Evolutionary conservation across 495 filamentous ascomycete genomes (phyloP), one percentile per base, ranked within the genome.

Genomic region (Ascobolus immersus): DNA sequence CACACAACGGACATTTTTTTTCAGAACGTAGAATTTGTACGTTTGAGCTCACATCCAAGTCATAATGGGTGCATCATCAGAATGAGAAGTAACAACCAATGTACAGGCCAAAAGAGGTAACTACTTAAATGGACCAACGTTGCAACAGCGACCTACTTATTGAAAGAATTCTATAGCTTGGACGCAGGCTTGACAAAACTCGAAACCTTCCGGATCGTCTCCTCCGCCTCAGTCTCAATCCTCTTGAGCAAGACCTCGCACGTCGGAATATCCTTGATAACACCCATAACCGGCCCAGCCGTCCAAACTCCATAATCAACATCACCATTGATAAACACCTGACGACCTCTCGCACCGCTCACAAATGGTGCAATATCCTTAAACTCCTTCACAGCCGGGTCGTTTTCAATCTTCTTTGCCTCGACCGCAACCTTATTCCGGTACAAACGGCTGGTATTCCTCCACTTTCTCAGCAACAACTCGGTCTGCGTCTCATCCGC

Each of bases 261-360:
- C 2, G 63, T 65, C 11, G 67, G 67, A 19, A 72, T 70, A 39
- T 72, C 67, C 33, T 72, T 57, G 35, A 72, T 71, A 17, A 71
- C 47, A n/a, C 67, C 67, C 39, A 72, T 71, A 23, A 70, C 67
- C 40, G 69, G 64, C 4, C 67, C 67, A 13, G 66, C 66, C 24
- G 66, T 71, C 67, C 67, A 71, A 34, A 71, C 58, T 56, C 60
- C 33, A 21, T 28, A 19, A 32, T 25, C 26, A 38, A 74, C 62
- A 48, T 96, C 86, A 21, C 86, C 86, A 42, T 79, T 91, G 28
- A 81, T 41, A 53, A 92, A 96, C 15, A 96, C 86, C 59, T 92
- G 60, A 17, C 76, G 60, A 12, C 86, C 86, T 32, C 84, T 64
- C 67, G 93, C 75, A 28, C 86, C 86, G 49, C 79, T 92, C 15